Percentiles rank a stretch among this genome's conserved stretches.
Evolutionary conservation across 345 rosid species (phyloP).

Genomic region (Brassica rapa): DNA sequence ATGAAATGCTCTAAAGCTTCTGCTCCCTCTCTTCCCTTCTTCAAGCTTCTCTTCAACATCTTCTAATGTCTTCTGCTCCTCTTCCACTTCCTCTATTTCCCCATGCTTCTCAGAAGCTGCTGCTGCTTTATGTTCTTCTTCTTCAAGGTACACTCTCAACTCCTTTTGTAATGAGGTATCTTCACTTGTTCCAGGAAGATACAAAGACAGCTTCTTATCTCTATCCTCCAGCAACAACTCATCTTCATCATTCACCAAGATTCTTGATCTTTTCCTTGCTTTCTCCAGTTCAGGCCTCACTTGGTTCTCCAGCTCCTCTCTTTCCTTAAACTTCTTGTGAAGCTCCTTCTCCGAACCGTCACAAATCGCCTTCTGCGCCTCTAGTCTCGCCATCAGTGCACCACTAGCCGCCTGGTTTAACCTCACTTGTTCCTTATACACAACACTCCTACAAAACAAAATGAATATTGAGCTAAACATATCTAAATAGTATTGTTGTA

Average conservation of each 20-base stretch:
- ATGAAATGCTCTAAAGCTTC: conserved; percentile 39
- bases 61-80: conserved; percentile 32
- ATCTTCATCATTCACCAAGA: conserved; percentile 44
- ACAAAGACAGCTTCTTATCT: conserved; percentile 53
- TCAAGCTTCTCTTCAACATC: conserved; percentile 47
- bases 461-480: conserved; percentile 7
- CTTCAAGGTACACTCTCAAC: conserved; percentile 65
- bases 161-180: conserved; percentile 61
- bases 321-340: conserved; percentile 77
- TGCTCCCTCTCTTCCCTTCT: conserved; percentile 44
- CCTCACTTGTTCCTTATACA: conserved; percentile 90
- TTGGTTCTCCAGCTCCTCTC: conserved; percentile 77
- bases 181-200: conserved; percentile 65
- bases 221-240: conserved; percentile 51
- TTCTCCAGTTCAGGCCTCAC: conserved; percentile 76
- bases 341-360: conserved; percentile 88
- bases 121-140: conserved; percentile 56
- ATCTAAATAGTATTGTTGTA: background rate
- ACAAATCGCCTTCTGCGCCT: conserved; percentile 89
- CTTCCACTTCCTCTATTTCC: conserved; percentile 45
- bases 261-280: conserved; percentile 80
- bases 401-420: conserved; percentile 82
- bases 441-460: conserved; percentile 66
- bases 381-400: conserved; percentile 87
- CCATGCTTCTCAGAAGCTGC: conserved; percentile 49